phyloP scores from a whole-genome alignment of 1,284 basidiomycete genomes.

The Microbotryum scabiosae region DNA sequence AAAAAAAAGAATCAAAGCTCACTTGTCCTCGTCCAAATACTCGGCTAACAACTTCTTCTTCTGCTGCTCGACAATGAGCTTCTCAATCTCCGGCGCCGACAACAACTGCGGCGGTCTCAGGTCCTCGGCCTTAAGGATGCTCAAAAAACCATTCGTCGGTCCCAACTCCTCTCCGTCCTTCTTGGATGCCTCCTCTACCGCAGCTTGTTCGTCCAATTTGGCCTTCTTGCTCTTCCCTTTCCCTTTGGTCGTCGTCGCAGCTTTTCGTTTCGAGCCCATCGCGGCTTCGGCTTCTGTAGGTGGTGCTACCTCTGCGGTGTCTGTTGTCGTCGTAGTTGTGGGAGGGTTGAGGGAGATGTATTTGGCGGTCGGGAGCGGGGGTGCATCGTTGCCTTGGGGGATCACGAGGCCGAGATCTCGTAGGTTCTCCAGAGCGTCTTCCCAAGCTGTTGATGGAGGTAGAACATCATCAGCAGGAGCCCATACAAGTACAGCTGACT shows the following conservation, averaged over 20 bases:
- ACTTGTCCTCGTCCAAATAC: slow-evolving; percentile 42
- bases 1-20: neutral
- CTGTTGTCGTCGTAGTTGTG: neutral
- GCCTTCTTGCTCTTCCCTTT: slow-evolving; percentile 17
- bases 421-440: slow-evolving; percentile 28
- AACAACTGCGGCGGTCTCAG: slow-evolving; percentile 68
- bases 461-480: neutral
- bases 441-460: slow-evolving; percentile 20
- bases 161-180: slow-evolving; percentile 12
- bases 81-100: slow-evolving; percentile 67
- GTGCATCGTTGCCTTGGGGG: slow-evolving; percentile 10
- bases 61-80: slow-evolving; percentile 61
- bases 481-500: too few species aligned
- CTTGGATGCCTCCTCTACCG: slow-evolving; percentile 9
- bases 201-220: slow-evolving; percentile 24
- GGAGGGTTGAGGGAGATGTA: slow-evolving; percentile 24
- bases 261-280: slow-evolving; percentile 35
- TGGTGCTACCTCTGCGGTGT: slow-evolving; percentile 8
- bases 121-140: slow-evolving; percentile 63
- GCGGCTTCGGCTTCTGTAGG: slow-evolving; percentile 2
- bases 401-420: slow-evolving; percentile 22
- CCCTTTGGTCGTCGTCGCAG: slow-evolving; percentile 12
- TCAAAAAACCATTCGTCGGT: slow-evolving; percentile 48
- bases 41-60: slow-evolving; percentile 79
- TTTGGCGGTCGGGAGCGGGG: slow-evolving; percentile 31